phyloP scores from a whole-genome alignment of 768 basidiomycete species.

The Naganishia friedmannii region DNA sequence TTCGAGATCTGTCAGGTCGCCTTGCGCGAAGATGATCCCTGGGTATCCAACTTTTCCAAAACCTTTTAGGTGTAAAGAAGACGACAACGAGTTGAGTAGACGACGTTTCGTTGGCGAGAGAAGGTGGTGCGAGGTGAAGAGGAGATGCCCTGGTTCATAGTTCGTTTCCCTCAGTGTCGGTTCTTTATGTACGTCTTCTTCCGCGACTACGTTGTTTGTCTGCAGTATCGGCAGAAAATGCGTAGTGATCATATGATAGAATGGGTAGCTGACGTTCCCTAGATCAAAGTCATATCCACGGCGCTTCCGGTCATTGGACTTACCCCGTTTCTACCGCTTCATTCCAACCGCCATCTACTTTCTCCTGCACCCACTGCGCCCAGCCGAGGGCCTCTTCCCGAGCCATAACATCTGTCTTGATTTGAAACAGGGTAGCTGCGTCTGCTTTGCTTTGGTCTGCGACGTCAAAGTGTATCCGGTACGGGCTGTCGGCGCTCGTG shows the following conservation, averaged over 20 bases:
- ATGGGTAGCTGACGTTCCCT: slow-evolving; percentile 57
- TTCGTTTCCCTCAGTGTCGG: not conserved
- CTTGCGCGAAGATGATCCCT: slow-evolving; percentile 71
- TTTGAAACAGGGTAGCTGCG: slow-evolving; percentile 31
- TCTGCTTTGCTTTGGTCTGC: slow-evolving; percentile 26
- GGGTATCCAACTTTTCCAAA: slow-evolving; percentile 76
- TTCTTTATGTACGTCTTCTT: slow-evolving; percentile 2
- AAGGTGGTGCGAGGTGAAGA: slow-evolving; percentile 71
- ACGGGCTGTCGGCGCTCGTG: slow-evolving; percentile 41
- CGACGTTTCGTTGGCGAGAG: slow-evolving; percentile 57
- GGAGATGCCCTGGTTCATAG: slow-evolving; percentile 57
- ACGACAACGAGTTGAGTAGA: slow-evolving; percentile 61
- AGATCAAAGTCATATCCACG: slow-evolving; percentile 53
- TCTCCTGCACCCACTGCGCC: slow-evolving; percentile 38
- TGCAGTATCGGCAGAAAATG: slow-evolving; percentile 63
- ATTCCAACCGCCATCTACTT: slow-evolving; percentile 39
- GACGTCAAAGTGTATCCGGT: slow-evolving; percentile 34
- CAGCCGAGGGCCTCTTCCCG: slow-evolving; percentile 46
- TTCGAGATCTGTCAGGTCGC: slow-evolving; percentile 58
- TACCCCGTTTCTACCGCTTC: slow-evolving; percentile 51
- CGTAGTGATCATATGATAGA: slow-evolving; percentile 62
- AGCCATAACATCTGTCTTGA: slow-evolving; percentile 40
- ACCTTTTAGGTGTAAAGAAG: slow-evolving; percentile 60
- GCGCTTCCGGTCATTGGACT: slow-evolving; percentile 43
- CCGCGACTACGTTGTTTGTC: slow-evolving; percentile 38